A percentile compares a stretch with the other conserved stretches of the same genome.
phyloP scores from a whole-genome alignment of 2,329 filamentous ascomycete species.

The Colletotrichum endophyticum region DNA sequence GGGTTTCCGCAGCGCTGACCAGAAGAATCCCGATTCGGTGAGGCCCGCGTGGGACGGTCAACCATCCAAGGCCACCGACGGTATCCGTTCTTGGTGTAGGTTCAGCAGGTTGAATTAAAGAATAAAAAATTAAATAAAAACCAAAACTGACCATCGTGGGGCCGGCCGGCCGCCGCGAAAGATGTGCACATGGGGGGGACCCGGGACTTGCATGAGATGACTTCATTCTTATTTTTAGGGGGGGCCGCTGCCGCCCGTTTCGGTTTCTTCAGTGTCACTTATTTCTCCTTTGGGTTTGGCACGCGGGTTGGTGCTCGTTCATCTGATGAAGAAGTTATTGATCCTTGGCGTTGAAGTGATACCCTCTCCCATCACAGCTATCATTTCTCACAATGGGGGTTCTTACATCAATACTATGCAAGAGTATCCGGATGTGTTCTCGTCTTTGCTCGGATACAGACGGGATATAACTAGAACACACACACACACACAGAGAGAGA shows the following conservation, averaged over 20 bases:
- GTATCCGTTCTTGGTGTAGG: background rate
- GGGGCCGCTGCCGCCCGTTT: background rate
- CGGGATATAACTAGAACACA: background rate
- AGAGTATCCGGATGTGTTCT: background rate
- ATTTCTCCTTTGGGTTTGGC: background rate
- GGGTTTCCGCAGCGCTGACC: background rate
- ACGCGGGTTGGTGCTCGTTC: background rate
- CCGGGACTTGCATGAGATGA: constrained; percentile 12
- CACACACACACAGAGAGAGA: background rate
- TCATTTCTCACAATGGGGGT: background rate
- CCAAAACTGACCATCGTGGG: background rate
- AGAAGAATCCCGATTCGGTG: background rate
- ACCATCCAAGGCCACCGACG: background rate
- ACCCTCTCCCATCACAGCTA: background rate
- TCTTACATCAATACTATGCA: background rate
- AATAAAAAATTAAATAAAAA: background rate
- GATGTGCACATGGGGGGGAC: constrained; percentile 12
- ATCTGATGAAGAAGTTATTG: background rate
- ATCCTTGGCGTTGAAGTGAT: background rate
- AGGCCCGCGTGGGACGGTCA: background rate
- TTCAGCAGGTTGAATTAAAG: background rate
- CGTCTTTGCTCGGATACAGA: background rate
- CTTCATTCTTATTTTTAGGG: constrained; percentile 1
- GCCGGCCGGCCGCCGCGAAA: background rate
- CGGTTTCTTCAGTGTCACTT: background rate